Evolutionary conservation across 2,329 filamentous ascomycete species (phyloP), one percentile per base, ranked within the genome.

Genomic region (Cryphonectria japonica): DNA sequence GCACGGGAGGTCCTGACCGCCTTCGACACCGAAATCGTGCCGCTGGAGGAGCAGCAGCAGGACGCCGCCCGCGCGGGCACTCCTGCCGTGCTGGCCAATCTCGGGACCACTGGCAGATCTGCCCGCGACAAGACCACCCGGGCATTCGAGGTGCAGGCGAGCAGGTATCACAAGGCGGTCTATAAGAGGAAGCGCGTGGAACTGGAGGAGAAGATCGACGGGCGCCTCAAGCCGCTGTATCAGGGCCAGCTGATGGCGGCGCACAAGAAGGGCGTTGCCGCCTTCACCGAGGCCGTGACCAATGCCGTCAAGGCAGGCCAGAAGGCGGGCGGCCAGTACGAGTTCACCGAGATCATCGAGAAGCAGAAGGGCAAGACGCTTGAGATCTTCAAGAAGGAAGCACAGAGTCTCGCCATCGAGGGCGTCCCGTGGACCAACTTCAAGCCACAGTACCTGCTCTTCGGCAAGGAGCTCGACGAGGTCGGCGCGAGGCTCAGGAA

Each of bases 131-230:
- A 91, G 76, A 91, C 92, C 43, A 84, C 98, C 72, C 92, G 91
- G 76, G 89, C 89, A n/a, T 99, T 99, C 77, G 94, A 97, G 79
- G 88, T 88, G 0, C 94, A 97, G 79, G 96, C 96, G 1, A 95
- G 95, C 79, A 88, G 96, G 74, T 99, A 99, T 79, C 96, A 98
- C 85, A 98, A 98, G 83, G 94, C 92, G 26, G 96, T 99, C 22
- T 99, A 96, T 80, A 86, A 89, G 75, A 89, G 93, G 71, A 99
- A 99, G 83, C 89, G 90, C 74, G 86, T 89, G 1, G 96, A 99
- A 78, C 87, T 99, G 9, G 93, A 96, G 79, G 85, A 84, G 76
- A 98, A 97, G 82, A 88, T 98, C 54, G 96, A 98, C 78, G 86
- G 89, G n/a, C 89, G 96, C 46, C 86, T 99, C 67, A 98, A 97